Conservation (phyloP, 179 eudicot genomes). For the Beta lomatogona region DNA sequence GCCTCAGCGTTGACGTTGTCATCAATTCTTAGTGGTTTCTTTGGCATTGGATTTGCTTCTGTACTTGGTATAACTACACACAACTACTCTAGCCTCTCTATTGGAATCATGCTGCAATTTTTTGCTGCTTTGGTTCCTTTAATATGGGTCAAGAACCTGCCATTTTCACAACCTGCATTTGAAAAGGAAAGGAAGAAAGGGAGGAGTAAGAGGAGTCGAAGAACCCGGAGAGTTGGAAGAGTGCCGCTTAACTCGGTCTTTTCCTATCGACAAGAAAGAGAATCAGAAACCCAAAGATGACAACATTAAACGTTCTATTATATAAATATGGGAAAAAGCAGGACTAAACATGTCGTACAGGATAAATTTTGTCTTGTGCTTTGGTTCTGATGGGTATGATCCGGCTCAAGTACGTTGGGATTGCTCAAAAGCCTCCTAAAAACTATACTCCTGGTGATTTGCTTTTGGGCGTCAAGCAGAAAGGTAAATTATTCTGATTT, state of each 20-base stretch:
- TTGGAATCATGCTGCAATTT: slow-evolving; percentile 69
- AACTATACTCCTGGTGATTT: not conserved
- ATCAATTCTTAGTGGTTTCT: slow-evolving; percentile 68
- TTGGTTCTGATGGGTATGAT: not conserved
- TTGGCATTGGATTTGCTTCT: slow-evolving; percentile 79
- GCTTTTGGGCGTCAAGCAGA: slow-evolving; percentile 1
- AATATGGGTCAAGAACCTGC: slow-evolving; percentile 56
- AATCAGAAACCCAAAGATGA: slow-evolving; percentile 46
- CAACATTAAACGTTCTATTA: not conserved
- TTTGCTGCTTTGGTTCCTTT: slow-evolving; percentile 75
- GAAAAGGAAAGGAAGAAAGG: slow-evolving; percentile 51
- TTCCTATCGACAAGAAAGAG: slow-evolving; percentile 52
- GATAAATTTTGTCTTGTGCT: not conserved
- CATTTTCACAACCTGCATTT: slow-evolving; percentile 33
- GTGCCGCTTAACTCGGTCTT: slow-evolving; percentile 44
- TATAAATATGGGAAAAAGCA: not conserved
- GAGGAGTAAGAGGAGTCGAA: slow-evolving; percentile 52
- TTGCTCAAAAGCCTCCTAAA: not conserved
- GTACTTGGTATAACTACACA: slow-evolving; percentile 64
- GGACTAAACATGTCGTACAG: not conserved
- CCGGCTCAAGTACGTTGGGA: not conserved
- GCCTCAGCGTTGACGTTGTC: slow-evolving; percentile 82
- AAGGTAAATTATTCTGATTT: not conserved
- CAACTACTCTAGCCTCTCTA: slow-evolving; percentile 59
- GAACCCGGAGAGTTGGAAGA: slow-evolving; percentile 56